Base-by-base conservation (phyloP, 306 rosid species). In the barrel medic (Medicago truncatula) region DNA sequence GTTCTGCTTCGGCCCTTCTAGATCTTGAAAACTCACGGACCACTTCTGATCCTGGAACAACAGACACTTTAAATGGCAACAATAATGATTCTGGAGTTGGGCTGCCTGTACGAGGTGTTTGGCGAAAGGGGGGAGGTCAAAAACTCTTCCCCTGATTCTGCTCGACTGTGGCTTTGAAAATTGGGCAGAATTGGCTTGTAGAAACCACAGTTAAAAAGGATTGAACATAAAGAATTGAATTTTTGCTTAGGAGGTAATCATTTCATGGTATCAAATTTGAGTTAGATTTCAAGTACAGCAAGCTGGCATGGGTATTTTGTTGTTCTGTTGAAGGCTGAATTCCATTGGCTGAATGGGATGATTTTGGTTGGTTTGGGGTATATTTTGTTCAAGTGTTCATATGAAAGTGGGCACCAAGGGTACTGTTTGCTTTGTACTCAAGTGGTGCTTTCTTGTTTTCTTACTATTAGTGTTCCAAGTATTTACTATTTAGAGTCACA, bases 91-190 rank as follows among this genome's bases (percentile, higher is more conserved):
- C 75, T 9, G 92, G 87, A 74, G 93, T 83, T 66, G 96, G 87
- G 64, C 80, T 83, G 67, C 97, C 98, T 40, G 93, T 84, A 6
- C 88, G 87, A 20, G 97, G 98, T 65, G 99, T 95, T 49, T 95
- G 99, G 99, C 81, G 86, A 74, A 92, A 63, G 4, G 91, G 91
- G 16, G 96, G 93, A 23, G 92, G 83, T 34, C 86, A 87, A 1
- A 92, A 69, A 72, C 92, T 95, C 34, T 87, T 85, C 53, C 6
- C 85, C 58, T 82, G 67, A 64, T 40, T 50, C 34, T 49, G 38
- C 11, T 82, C 67, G 73, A 41, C 36, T 2, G 15, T 2, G 46
- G 38, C 54, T 60, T 67, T 60, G 61, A 72, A 73, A 81, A 40
- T 75, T 75, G 47, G 44, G 63, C 53, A 20, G 73, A 73, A 40